Percentiles rank a stretch among this genome's conserved stretches.
Conservation (phyloP, 2,329 filamentous ascomycete genomes). For the Fusarium foetens region DNA sequence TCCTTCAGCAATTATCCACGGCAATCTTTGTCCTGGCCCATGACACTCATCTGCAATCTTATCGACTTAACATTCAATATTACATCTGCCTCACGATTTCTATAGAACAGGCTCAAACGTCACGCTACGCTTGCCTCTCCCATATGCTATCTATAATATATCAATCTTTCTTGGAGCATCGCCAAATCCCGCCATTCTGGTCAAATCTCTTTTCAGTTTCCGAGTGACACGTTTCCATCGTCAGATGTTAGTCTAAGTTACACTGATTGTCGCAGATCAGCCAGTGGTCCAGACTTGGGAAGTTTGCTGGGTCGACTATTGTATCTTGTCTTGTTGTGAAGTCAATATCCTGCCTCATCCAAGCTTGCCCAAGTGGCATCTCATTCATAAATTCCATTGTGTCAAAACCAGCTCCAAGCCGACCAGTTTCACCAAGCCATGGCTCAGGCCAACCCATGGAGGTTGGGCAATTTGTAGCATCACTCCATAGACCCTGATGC, state of each 20-base stretch:
- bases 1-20: background rate
- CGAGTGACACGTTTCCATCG: background rate
- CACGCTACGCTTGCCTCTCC: constrained; percentile 1
- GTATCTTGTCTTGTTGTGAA: background rate
- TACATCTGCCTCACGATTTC: background rate
- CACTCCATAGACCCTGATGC: background rate
- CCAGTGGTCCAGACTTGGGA: constrained; percentile 38
- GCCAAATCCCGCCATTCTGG: background rate
- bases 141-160: constrained; percentile 27
- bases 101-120: background rate
- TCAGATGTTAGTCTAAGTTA: background rate
- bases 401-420: background rate
- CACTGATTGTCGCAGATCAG: constrained; percentile 1
- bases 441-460: background rate
- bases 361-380: background rate
- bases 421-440: background rate
- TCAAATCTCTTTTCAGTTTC: background rate
- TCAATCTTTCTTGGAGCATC: constrained; percentile 3
- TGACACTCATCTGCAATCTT: background rate
- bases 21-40: background rate
- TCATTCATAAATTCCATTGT: background rate
- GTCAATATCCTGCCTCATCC: background rate
- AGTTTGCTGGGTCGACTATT: constrained; percentile 7
- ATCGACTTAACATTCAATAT: background rate
- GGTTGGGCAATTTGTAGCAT: too few species aligned